Base-by-base conservation (phyloP, 2,329 filamentous ascomycete genomes). In the Coniochaeta ligniaria region DNA sequence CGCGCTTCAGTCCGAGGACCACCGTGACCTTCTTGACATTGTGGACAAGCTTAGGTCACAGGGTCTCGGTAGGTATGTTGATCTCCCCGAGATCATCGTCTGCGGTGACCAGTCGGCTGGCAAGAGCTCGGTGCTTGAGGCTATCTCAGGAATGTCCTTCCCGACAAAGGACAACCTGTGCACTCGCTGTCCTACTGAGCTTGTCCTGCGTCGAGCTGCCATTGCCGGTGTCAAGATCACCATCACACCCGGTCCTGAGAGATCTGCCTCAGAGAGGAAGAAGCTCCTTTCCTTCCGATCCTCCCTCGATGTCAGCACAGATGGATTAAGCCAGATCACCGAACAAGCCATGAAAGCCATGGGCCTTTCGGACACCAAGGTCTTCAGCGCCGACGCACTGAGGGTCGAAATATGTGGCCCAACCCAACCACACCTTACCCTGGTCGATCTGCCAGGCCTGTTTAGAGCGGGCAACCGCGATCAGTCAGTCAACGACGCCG, bases 101-200 rank as follows among this genome's bases (percentile, higher is more conserved):
- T 83, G 80, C 58, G 85, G 86, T 2, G 81, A 87, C 61, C 84
- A 87, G 64, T 85, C 81, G 0, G 80, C 81, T 1, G 86, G 85
- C 3, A 89, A 89, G 68, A 86, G 82, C 60, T 87, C 84, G 0
- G 83, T 88, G 0, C 78, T 89, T 0, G 84, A 89, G 65, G 85
- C 84, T 1, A 83, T 89, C 43, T 86, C 85, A 0, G 79, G 83
- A 3, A 77, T 89, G 1, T 76, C 78, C 0, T 89, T 89, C 63
- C 85, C 85, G 0, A 73, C 76, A 9, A 82, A 84, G 26, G 81
- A 83, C 59, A 82, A 78, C 41, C 67, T 87, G 0, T 88, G 85
- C 69, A 88, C 86, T 0, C 77, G 83, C 0, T 88, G 89, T 62
- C 80, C 85, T 0, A 89, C 84, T 0, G 83, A 89, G 68, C 72